These are phyloP conservation scores for Trichoderma sp. DNA, from an alignment of 2,329 filamentous ascomycete species.

Conservation along the genomic window DNA sequence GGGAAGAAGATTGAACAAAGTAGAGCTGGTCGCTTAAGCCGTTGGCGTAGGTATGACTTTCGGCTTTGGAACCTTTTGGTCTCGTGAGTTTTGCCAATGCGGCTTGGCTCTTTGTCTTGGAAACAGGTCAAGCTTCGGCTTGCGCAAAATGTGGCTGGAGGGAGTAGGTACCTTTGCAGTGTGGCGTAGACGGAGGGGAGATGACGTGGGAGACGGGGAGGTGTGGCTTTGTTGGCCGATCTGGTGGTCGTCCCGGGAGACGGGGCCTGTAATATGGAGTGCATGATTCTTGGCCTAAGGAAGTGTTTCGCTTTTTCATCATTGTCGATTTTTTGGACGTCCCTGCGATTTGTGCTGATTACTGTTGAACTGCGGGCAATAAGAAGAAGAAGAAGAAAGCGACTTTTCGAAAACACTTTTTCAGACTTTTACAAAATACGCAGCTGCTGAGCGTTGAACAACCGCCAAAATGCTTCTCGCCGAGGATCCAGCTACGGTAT, in stretches of 20 bases:
- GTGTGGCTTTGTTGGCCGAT: conserved; percentile 26
- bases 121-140: neutral
- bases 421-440: neutral
- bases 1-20: neutral
- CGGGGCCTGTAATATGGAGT: neutral
- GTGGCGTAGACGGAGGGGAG: conserved; percentile 1
- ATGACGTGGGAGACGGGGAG: conserved; percentile 23
- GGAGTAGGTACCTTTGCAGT: neutral
- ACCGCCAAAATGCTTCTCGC: conserved; percentile 79
- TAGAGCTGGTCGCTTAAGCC: neutral
- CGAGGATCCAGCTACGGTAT: conserved; percentile 85
- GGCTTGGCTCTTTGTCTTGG: neutral
- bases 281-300: neutral
- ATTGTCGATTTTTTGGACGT: neutral
- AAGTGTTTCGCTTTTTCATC: neutral
- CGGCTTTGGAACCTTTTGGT: conserved; percentile 5
- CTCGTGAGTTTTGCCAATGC: conserved; percentile 26
- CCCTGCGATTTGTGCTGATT: neutral
- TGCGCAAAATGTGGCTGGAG: conserved; percentile 10
- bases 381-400: neutral
- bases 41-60: conserved; percentile 2
- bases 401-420: neutral
- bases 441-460: neutral
- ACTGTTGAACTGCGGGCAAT: neutral
- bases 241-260: conserved; percentile 24